phyloP scores from a whole-genome alignment of 129 eudicot genomes.

The Helianthus tuberosus region DNA sequence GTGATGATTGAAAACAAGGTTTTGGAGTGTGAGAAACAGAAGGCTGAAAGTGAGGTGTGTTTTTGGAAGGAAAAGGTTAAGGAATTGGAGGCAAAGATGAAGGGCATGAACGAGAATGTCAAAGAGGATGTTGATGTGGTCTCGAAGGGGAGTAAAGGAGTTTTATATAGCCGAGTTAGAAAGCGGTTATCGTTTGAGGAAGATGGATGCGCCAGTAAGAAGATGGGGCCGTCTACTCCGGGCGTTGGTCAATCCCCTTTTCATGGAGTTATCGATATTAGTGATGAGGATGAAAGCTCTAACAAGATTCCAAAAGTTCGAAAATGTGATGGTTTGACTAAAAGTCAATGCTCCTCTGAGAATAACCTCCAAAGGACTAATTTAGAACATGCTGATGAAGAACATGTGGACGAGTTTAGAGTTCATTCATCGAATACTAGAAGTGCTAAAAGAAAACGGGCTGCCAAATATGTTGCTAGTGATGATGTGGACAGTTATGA shows the following conservation, averaged over 20 bases:
- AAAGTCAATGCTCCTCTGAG: neutral
- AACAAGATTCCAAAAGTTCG: constrained; percentile 8
- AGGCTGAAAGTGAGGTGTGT: constrained; percentile 47
- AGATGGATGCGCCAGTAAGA: constrained; percentile 38
- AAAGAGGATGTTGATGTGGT: neutral
- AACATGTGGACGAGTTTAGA: constrained; percentile 17
- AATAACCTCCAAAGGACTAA: neutral
- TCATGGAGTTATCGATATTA: constrained; percentile 38
- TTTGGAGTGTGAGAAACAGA: constrained; percentile 62
- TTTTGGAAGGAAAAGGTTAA: constrained; percentile 46
- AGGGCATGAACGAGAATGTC: neutral
- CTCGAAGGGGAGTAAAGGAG: neutral
- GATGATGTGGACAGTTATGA: constrained; percentile 47
- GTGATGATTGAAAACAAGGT: constrained; percentile 57
- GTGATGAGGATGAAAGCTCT: constrained; percentile 45
- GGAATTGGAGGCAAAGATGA: constrained; percentile 25
- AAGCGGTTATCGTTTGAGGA: constrained; percentile 41
- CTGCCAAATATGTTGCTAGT: constrained; percentile 36
- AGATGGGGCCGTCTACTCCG: constrained; percentile 63
- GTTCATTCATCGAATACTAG: constrained; percentile 10
- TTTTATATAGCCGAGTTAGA: constrained; percentile 24
- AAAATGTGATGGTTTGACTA: constrained; percentile 17
- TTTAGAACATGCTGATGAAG: constrained; percentile 31
- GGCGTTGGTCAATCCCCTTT: constrained; percentile 38
- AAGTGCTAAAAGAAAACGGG: constrained; percentile 44